Evolutionary conservation across 2,329 filamentous ascomycete genomes (phyloP).

Genomic region (Trichoderma polysporum): DNA sequence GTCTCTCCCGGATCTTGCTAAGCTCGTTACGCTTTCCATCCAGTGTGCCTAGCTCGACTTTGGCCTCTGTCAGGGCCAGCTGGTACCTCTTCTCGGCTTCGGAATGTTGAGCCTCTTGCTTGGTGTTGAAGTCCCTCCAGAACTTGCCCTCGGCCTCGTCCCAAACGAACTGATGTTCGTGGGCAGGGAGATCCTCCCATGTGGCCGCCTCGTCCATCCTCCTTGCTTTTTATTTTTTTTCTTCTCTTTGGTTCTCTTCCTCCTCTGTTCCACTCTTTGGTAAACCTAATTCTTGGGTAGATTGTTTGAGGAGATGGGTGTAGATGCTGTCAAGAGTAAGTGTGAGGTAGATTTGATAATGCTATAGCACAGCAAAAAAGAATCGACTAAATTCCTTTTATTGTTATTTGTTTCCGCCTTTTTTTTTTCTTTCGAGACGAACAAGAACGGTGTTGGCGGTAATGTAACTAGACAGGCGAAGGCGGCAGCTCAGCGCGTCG

Average conservation of each 20-base stretch:
- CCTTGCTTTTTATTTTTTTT: neutral
- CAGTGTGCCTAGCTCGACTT: slow-evolving; percentile 32
- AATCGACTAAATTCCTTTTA: neutral
- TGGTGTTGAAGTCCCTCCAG: slow-evolving; percentile 32
- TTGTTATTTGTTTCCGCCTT: neutral
- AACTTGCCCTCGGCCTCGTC: slow-evolving; percentile 38
- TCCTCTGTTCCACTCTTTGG: neutral
- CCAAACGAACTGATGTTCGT: slow-evolving; percentile 38
- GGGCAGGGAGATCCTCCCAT: slow-evolving; percentile 33
- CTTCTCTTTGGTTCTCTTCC: neutral
- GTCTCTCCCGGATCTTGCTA: slow-evolving; percentile 29
- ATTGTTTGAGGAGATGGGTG: neutral
- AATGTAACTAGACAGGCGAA: neutral
- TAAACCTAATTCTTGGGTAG: neutral
- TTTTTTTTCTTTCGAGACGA: neutral
- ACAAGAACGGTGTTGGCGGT: neutral
- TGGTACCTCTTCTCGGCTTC: slow-evolving; percentile 31
- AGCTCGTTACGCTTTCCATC: slow-evolving; percentile 32
- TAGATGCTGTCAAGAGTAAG: neutral
- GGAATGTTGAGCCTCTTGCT: slow-evolving; percentile 28
- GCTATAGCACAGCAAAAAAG: neutral
- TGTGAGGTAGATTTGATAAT: neutral
- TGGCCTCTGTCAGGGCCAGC: slow-evolving; percentile 28
- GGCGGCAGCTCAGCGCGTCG: neutral
- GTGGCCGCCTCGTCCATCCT: slow-evolving; percentile 25